A percentile compares a stretch with the other conserved stretches of the same genome.
Conservation (phyloP, 78 protist species). For the slime mould (Dictyostelium discoideum) region dicty_2.7 NC_007088.5:2161001-2161500, state of each 20-base stretch:
- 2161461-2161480: slow-evolving; percentile 24
- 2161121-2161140: slow-evolving; percentile 92
- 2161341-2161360: slow-evolving; percentile 21
- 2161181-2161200: slow-evolving; percentile 88
- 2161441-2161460: slow-evolving; percentile 24
- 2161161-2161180: slow-evolving; percentile 56
- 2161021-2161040: slow-evolving; percentile 62
- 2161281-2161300: slow-evolving; percentile 77
- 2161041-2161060: slow-evolving; percentile 70
- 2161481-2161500: background rate
- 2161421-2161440: slow-evolving; percentile 35
- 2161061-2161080: slow-evolving; percentile 49
- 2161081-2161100: slow-evolving; percentile 91
- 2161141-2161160: slow-evolving; percentile 17
- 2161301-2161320: slow-evolving; percentile 39
- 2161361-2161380: slow-evolving; percentile 52
- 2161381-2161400: slow-evolving; percentile 35
- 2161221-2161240: slow-evolving; percentile 79
- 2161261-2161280: slow-evolving; percentile 88
- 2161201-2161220: background rate
- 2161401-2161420: slow-evolving; percentile 27
- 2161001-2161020: background rate
- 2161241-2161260: slow-evolving; percentile 96
- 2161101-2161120: slow-evolving; percentile 91
- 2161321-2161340: slow-evolving; percentile 57